These are phyloP conservation scores for Heliamphora pulchella DNA, from an alignment of 179 eudicot species.

Conservation along the genomic window DNA sequence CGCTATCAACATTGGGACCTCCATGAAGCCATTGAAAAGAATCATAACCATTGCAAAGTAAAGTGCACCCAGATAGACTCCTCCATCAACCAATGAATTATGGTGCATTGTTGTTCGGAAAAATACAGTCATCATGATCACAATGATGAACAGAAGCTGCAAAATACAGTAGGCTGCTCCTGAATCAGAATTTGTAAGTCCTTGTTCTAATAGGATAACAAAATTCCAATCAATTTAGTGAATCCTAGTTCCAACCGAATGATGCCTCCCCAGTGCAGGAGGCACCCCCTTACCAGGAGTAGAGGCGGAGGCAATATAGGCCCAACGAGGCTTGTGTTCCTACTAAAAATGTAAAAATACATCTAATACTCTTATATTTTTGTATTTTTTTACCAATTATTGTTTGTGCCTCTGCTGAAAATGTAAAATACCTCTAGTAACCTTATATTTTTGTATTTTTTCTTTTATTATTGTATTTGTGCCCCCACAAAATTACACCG, in stretches of 20 bases:
- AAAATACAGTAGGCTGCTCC: slow-evolving; percentile 23
- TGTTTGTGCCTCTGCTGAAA: too few relatives aligned
- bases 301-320: too few relatives aligned
- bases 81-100: slow-evolving; percentile 62
- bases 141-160: slow-evolving; percentile 59
- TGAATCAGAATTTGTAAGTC: slow-evolving; percentile 21
- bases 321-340: too few relatives aligned
- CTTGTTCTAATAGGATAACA: not conserved
- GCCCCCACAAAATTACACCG: too few relatives aligned
- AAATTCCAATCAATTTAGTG: not conserved
- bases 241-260: slow-evolving; percentile 1
- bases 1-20: slow-evolving; percentile 66
- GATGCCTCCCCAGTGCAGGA: not conserved
- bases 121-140: slow-evolving; percentile 55
- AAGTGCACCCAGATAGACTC: slow-evolving; percentile 65
- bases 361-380: too few relatives aligned
- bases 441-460: too few relatives aligned
- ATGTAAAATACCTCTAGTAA: too few relatives aligned
- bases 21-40: slow-evolving; percentile 76
- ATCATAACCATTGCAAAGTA: slow-evolving; percentile 66
- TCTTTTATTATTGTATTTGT: too few relatives aligned
- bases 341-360: too few relatives aligned
- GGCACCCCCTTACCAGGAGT: too few relatives aligned
- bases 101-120: slow-evolving; percentile 82
- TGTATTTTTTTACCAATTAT: too few relatives aligned